Evolutionary conservation across 2,329 filamentous ascomycete species (phyloP).

Genomic region (Calcarisporium arbuscula): DNA sequence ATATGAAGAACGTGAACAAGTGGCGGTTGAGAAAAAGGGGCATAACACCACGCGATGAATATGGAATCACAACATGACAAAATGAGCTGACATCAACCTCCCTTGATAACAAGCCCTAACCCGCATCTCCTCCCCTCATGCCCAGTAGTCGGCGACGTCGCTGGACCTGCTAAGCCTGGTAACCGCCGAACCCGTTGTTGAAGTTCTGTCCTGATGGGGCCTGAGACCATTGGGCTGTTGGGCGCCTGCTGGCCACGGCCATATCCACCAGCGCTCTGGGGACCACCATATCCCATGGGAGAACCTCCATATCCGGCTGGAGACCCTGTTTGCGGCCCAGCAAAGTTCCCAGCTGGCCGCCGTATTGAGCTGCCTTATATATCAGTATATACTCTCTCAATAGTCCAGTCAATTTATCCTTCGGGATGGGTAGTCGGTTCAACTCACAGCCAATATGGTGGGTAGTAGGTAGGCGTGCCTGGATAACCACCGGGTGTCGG

Average conservation of each 20-base stretch:
- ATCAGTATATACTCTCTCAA: conserved; percentile 19
- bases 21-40: no score
- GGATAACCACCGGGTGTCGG: conserved; percentile 66
- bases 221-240: conserved; percentile 49
- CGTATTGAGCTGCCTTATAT: conserved; percentile 40
- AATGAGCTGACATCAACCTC: no score
- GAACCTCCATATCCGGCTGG: conserved; percentile 58
- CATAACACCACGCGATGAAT: conserved; percentile 13
- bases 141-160: conserved; percentile 14
- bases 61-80: conserved; percentile 13
- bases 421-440: background rate
- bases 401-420: conserved; percentile 2
- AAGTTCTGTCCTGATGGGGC: conserved; percentile 49
- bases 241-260: conserved; percentile 65
- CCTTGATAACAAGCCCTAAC: no score
- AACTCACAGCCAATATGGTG: conserved; percentile 80
- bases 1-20: conserved; percentile 13
- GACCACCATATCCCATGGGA: conserved; percentile 65
- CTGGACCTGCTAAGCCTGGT: conserved; percentile 50
- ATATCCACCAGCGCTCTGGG: conserved; percentile 75
- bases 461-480: conserved; percentile 81
- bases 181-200: conserved; percentile 55
- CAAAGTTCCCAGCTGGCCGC: conserved; percentile 64
- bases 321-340: conserved; percentile 54
- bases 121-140: no score